Percentiles rank a stretch among this genome's conserved stretches.
These are phyloP conservation scores for Aristolochia contorta DNA, from an alignment of 164 flowering plant species.

Conservation along the genomic window DNA sequence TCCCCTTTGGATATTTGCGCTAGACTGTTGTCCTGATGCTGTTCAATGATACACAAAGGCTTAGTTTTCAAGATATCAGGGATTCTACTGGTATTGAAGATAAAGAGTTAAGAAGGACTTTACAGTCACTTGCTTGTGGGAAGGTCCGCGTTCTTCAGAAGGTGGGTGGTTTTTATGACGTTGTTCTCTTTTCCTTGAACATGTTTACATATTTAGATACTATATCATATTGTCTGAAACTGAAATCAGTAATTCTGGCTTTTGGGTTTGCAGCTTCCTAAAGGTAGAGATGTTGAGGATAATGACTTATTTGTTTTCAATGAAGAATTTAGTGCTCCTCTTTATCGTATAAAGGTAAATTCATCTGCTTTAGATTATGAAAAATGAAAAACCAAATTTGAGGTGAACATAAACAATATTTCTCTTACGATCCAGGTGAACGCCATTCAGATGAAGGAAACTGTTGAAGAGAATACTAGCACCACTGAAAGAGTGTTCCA, in stretches of 20 bases:
- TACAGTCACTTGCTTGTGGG: constrained; percentile 90
- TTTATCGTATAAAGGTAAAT: constrained; percentile 76
- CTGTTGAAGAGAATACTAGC: constrained; percentile 93
- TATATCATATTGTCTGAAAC: neutral
- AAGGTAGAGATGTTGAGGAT: constrained; percentile 84
- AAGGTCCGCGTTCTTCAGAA: constrained; percentile 83
- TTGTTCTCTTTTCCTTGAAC: neutral
- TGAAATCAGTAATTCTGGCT: neutral
- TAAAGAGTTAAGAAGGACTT: constrained; percentile 80
- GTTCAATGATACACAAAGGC: constrained; percentile 68
- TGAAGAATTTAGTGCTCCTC: constrained; percentile 73
- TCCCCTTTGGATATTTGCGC: neutral
- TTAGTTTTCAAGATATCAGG: constrained; percentile 73
- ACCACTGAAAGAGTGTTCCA: constrained; percentile 97
- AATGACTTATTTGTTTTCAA: constrained; percentile 71
- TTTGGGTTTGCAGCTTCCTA: constrained; percentile 49
- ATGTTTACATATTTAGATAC: neutral
- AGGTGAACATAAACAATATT: no score
- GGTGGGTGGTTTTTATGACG: constrained; percentile 25
- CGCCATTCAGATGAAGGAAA: constrained; percentile 98
- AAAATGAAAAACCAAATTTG: neutral
- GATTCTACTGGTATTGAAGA: constrained; percentile 84
- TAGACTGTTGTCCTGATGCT: constrained; percentile 90
- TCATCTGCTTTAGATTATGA: neutral
- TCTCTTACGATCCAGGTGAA: constrained; percentile 45